These are phyloP conservation scores for Abortiporus biennis DNA, from an alignment of 1,284 basidiomycete species.

Conservation along the genomic window DNA sequence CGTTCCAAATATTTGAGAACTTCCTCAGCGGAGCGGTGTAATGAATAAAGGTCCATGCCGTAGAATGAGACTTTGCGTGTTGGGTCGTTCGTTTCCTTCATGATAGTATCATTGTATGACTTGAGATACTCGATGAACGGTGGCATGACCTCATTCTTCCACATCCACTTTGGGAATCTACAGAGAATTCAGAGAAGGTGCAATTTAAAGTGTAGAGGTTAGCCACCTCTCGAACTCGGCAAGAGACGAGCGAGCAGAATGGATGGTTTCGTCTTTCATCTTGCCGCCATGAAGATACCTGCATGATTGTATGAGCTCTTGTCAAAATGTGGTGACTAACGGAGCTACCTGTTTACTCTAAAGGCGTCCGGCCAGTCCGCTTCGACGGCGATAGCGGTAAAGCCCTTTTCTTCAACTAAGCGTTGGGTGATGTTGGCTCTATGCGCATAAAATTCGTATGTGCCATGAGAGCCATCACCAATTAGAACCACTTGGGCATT, in stretches of 20 bases:
- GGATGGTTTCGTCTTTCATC: conserved; percentile 12
- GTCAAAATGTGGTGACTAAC: too few species aligned
- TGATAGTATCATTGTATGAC: conserved; percentile 16
- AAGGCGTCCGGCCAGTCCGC: conserved; percentile 27
- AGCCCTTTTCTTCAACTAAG: conserved; percentile 24
- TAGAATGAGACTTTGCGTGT: conserved; percentile 20
- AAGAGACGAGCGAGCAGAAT: conserved; percentile 15
- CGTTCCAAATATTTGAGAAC: conserved; percentile 21
- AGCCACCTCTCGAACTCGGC: conserved; percentile 18
- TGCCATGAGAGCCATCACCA: conserved; percentile 24
- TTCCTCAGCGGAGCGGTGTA: conserved; percentile 20
- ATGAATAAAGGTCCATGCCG: conserved; percentile 24
- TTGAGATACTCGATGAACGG: conserved; percentile 19
- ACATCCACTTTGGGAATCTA: conserved; percentile 27
- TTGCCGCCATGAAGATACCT: conserved; percentile 19
- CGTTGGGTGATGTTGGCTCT: conserved; percentile 25
- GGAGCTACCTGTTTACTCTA: conserved; percentile 22
- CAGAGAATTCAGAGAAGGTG: conserved; percentile 1
- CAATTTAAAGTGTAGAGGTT: background rate
- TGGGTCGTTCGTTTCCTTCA: conserved; percentile 12
- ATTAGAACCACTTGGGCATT: conserved; percentile 23
- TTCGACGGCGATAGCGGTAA: conserved; percentile 24
- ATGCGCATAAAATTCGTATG: conserved; percentile 25
- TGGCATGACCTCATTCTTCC: conserved; percentile 26
- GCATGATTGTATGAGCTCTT: too few species aligned